phyloP scores from a whole-genome alignment of 2,329 filamentous ascomycete species.

The Rutstroemia sp. region DNA sequence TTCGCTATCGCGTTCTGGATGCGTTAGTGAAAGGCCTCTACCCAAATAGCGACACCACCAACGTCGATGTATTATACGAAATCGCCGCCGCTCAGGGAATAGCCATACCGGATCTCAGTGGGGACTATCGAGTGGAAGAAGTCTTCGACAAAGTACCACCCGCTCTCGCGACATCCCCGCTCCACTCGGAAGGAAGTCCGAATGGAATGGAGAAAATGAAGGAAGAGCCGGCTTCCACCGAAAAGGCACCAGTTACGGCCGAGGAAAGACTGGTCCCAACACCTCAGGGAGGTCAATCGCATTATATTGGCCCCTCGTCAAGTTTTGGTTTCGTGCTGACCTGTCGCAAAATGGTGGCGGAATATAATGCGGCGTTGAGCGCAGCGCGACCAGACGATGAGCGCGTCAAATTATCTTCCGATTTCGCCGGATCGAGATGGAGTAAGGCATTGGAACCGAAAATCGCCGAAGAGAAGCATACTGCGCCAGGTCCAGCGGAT shows the following conservation, averaged over 20 bases:
- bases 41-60: slow-evolving; percentile 32
- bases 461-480: slow-evolving; percentile 17
- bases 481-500: neutral
- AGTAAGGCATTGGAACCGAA: slow-evolving; percentile 27
- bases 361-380: slow-evolving; percentile 22
- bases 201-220: neutral
- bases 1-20: slow-evolving; percentile 36
- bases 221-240: neutral
- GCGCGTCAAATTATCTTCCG: slow-evolving; percentile 19
- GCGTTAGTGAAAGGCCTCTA: slow-evolving; percentile 35
- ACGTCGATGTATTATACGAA: slow-evolving; percentile 33
- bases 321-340: slow-evolving; percentile 27
- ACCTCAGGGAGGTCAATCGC: slow-evolving; percentile 20
- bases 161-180: slow-evolving; percentile 13
- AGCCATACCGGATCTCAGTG: slow-evolving; percentile 30
- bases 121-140: slow-evolving; percentile 19
- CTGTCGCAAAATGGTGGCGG: slow-evolving; percentile 25
- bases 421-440: slow-evolving; percentile 25
- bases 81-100: slow-evolving; percentile 34
- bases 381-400: slow-evolving; percentile 21
- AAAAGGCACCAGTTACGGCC: slow-evolving; percentile 13
- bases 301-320: slow-evolving; percentile 28
- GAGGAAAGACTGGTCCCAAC: slow-evolving; percentile 23
- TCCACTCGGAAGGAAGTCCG: slow-evolving; percentile 8
- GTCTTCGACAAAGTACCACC: slow-evolving; percentile 20